These are phyloP conservation scores for Protomyces inouyei DNA, from an alignment of 1,139 yeast genomes.

Conservation along the genomic window DNA sequence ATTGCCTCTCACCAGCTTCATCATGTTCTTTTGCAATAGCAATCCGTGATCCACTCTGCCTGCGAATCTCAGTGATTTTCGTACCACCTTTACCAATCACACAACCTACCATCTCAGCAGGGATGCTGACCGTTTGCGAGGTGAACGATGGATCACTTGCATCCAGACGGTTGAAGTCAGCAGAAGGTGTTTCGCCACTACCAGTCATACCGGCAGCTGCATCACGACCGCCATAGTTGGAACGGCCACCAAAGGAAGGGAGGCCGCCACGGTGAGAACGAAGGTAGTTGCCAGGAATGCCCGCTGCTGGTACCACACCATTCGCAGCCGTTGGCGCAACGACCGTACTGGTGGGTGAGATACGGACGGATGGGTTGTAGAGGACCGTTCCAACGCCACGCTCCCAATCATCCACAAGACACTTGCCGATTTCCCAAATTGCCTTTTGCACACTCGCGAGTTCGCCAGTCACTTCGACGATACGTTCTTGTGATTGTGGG, in stretches of 20 bases:
- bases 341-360: constrained; percentile 27
- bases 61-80: constrained; percentile 80
- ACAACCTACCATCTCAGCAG: constrained; percentile 85
- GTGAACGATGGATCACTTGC: constrained; percentile 1
- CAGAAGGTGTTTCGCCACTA: background rate
- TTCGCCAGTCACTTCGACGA: constrained; percentile 82
- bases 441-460: constrained; percentile 60
- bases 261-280: constrained; percentile 22
- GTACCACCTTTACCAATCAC: constrained; percentile 83
- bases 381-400: constrained; percentile 58
- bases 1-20: constrained; percentile 58
- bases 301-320: constrained; percentile 15
- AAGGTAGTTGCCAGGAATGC: constrained; percentile 23
- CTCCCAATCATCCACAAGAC: constrained; percentile 66
- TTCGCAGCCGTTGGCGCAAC: constrained; percentile 22
- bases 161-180: background rate
- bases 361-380: constrained; percentile 49
- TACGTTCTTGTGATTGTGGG: constrained; percentile 78
- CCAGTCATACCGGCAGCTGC: background rate
- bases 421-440: constrained; percentile 60
- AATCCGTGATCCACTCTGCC: constrained; percentile 73
- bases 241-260: constrained; percentile 9
- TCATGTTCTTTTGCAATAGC: constrained; percentile 70
- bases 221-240: background rate
- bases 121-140: constrained; percentile 53